These are phyloP conservation scores for Collybiopsis confluens DNA, from an alignment of 768 basidiomycete species.

Conservation along the genomic window DNA sequence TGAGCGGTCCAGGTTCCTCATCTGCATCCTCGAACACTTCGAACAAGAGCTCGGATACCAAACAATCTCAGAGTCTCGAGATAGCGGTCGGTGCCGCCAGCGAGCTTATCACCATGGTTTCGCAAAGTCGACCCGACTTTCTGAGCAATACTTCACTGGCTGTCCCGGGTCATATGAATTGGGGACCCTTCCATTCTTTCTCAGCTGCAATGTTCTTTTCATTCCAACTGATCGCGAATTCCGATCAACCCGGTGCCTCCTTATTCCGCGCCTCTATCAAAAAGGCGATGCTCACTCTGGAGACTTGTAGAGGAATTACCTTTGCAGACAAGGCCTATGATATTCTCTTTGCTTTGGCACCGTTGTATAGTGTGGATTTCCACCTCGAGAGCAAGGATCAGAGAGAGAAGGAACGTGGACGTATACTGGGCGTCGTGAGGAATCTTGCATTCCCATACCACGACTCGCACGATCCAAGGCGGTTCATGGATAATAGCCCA, in stretches of 20 bases:
- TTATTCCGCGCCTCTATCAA: conserved; percentile 74
- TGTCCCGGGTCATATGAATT: conserved; percentile 80
- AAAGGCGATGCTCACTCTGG: conserved; percentile 62
- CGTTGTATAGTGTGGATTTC: conserved; percentile 68
- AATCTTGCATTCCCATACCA: conserved; percentile 83
- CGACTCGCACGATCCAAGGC: conserved; percentile 54
- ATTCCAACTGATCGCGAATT: conserved; percentile 80
- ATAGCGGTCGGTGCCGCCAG: conserved; percentile 75
- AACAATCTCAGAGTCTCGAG: conserved; percentile 55
- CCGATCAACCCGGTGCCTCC: conserved; percentile 73
- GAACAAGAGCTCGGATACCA: conserved; percentile 28
- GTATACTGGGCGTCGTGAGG: conserved; percentile 62
- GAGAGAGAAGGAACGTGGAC: conserved; percentile 56
- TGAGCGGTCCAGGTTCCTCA: conserved; percentile 18
- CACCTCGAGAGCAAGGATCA: conserved; percentile 42
- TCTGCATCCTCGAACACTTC: conserved; percentile 27
- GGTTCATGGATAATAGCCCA: conserved; percentile 44
- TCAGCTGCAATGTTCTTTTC: conserved; percentile 89
- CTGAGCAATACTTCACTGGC: conserved; percentile 62
- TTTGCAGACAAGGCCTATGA: conserved; percentile 74
- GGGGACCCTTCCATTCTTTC: conserved; percentile 82
- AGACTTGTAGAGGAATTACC: conserved; percentile 57
- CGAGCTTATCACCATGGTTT: conserved; percentile 73
- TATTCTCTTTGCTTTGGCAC: conserved; percentile 67
- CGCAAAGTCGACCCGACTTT: conserved; percentile 73